These are phyloP conservation scores for Piloderma croceum DNA, from an alignment of 768 basidiomycete species.

Conservation along the genomic window DNA sequence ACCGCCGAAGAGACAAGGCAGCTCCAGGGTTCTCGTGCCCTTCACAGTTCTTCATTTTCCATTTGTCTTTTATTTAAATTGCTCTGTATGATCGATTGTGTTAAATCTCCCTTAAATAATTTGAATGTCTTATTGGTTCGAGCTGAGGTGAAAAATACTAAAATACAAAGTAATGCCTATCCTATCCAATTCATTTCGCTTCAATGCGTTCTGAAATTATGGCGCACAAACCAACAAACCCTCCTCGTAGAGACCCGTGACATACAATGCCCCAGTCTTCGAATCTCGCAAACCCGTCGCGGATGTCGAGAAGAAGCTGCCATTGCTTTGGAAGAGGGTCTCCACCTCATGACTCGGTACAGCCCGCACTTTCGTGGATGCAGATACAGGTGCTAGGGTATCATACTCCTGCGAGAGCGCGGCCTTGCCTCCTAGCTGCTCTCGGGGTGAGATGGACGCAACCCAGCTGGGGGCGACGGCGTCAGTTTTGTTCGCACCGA, in stretches of 20 bases:
- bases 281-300: conserved; percentile 49
- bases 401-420: conserved; percentile 31
- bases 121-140: too few species aligned
- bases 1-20: too few species aligned
- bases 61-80: too few species aligned
- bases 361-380: conserved; percentile 33
- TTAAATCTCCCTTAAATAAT: too few species aligned
- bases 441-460: conserved; percentile 33
- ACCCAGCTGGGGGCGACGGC: conserved; percentile 55
- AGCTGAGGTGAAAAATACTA: too few species aligned
- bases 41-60: too few species aligned
- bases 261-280: conserved; percentile 42
- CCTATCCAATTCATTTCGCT: too few species aligned
- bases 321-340: conserved; percentile 73
- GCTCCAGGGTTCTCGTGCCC: too few species aligned
- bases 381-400: conserved; percentile 42
- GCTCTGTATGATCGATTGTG: too few species aligned
- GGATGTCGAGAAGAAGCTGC: conserved; percentile 52
- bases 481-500: conserved; percentile 40
- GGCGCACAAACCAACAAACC: conserved; percentile 50
- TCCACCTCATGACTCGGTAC: conserved; percentile 37
- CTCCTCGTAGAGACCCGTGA: conserved; percentile 52
- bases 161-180: too few species aligned
- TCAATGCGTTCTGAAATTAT: too few species aligned
- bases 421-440: conserved; percentile 7